Percentiles rank a stretch among this genome's conserved stretches.
Evolutionary conservation across 345 rosid genomes (phyloP).

Genomic region (Citrus unshiu): DNA sequence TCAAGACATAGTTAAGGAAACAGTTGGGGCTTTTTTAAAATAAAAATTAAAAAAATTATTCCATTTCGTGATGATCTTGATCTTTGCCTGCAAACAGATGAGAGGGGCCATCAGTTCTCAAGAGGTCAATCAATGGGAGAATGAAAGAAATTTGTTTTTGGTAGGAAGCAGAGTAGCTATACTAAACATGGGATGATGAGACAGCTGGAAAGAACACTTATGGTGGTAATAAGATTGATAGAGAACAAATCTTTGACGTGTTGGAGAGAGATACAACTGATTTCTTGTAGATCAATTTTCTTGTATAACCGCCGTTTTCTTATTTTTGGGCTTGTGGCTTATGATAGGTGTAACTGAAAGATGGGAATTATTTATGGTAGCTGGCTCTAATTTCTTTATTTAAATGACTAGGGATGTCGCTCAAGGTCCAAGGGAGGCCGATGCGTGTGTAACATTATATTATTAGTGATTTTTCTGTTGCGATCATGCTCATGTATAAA

Average conservation of each 20-base stretch:
- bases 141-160: constrained; percentile 11
- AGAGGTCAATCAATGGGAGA: constrained; percentile 36
- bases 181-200: not conserved
- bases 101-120: constrained; percentile 31
- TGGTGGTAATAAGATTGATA: constrained; percentile 9
- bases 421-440: not conserved
- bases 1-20: not conserved
- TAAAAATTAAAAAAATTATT: not conserved
- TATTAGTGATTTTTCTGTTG: constrained; percentile 12
- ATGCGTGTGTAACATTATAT: constrained; percentile 27
- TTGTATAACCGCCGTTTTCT: constrained; percentile 17
- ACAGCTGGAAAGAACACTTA: not conserved
- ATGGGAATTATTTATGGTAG: constrained; percentile 19
- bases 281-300: constrained; percentile 6
- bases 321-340: constrained; percentile 13
- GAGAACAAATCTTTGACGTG: not conserved
- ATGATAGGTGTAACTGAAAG: constrained; percentile 23
- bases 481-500: constrained; percentile 20
- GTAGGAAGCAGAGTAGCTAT: constrained; percentile 4
- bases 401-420: not conserved
- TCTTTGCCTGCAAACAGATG: constrained; percentile 32
- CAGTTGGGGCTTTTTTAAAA: not conserved
- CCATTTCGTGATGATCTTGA: not conserved
- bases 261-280: constrained; percentile 12
- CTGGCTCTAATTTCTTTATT: constrained; percentile 8